phyloP scores from a whole-genome alignment of 257 asterid species.

The Mentha longifolia region DNA sequence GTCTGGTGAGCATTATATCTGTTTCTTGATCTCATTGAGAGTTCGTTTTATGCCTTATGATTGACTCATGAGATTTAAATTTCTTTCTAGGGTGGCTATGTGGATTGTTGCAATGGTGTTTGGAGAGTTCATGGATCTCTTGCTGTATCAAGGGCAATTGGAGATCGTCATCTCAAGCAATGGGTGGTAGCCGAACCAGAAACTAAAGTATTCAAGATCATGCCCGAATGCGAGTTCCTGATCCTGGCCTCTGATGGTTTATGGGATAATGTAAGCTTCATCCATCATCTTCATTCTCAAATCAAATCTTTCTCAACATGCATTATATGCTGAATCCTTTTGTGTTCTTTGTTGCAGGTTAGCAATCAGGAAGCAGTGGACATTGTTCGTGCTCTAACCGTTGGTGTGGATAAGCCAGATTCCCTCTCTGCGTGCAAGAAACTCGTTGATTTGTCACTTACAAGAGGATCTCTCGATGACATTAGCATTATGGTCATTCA shows the following conservation, averaged over 20 bases:
- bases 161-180: slow-evolving; percentile 68
- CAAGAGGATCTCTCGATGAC: slow-evolving; percentile 78
- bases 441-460: slow-evolving; percentile 62
- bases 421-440: slow-evolving; percentile 65
- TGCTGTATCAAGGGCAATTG: slow-evolving; percentile 82
- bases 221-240: slow-evolving; percentile 68
- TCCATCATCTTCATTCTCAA: neutral
- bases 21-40: neutral
- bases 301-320: neutral
- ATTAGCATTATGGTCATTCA: slow-evolving; percentile 65
- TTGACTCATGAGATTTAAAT: slow-evolving; percentile 30
- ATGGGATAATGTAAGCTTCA: slow-evolving; percentile 71
- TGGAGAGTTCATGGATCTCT: slow-evolving; percentile 92
- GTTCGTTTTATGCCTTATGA: neutral
- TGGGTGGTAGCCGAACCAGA: slow-evolving; percentile 87
- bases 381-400: slow-evolving; percentile 48
- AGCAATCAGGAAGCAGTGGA: slow-evolving; percentile 87
- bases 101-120: slow-evolving; percentile 75
- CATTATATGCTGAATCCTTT: slow-evolving; percentile 22
- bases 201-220: slow-evolving; percentile 50
- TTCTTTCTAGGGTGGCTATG: slow-evolving; percentile 73
- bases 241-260: slow-evolving; percentile 89
- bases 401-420: slow-evolving; percentile 45
- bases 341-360: slow-evolving; percentile 48
- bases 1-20: slow-evolving; percentile 42